Percentiles rank a stretch among this genome's conserved stretches.
Evolutionary conservation across 495 filamentous ascomycete species (phyloP).

Genomic region (Umbilicaria muhlenbergii): DNA sequence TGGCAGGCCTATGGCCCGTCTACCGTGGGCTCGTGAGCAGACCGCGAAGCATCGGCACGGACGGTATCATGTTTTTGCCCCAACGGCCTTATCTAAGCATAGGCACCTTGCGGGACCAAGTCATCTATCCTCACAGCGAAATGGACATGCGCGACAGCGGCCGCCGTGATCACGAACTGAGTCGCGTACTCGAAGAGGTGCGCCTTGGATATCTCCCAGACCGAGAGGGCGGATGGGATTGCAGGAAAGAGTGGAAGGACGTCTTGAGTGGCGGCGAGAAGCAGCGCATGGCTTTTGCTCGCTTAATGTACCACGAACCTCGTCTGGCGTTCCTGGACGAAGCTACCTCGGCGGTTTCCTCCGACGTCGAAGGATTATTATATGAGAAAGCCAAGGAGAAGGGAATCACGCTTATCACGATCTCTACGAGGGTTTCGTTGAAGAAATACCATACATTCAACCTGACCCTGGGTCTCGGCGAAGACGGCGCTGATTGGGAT

Average conservation of each 20-base stretch:
- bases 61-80: conserved; percentile 96
- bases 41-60: conserved; percentile 61
- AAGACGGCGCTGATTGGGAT: conserved; percentile 54
- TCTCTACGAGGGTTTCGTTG: conserved; percentile 79
- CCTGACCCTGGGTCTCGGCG: conserved; percentile 62
- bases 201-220: conserved; percentile 76
- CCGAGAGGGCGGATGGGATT: conserved; percentile 93
- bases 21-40: conserved; percentile 84
- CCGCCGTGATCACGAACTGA: conserved; percentile 57
- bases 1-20: conserved; percentile 90
- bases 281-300: conserved; percentile 80
- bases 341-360: conserved; percentile 82
- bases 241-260: conserved; percentile 96
- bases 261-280: conserved; percentile 96
- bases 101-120: conserved; percentile 92
- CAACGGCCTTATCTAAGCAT: conserved; percentile 87
- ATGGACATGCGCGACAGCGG: conserved; percentile 80
- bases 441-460: conserved; percentile 93
- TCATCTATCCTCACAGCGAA: conserved; percentile 93
- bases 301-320: conserved; percentile 88
- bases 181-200: conserved; percentile 63
- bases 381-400: conserved; percentile 86
- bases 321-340: conserved; percentile 90
- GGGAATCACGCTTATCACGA: conserved; percentile 88
- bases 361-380: conserved; percentile 85